Conservation (phyloP, 345 rosid species). For the Ricinus communis region DNA sequence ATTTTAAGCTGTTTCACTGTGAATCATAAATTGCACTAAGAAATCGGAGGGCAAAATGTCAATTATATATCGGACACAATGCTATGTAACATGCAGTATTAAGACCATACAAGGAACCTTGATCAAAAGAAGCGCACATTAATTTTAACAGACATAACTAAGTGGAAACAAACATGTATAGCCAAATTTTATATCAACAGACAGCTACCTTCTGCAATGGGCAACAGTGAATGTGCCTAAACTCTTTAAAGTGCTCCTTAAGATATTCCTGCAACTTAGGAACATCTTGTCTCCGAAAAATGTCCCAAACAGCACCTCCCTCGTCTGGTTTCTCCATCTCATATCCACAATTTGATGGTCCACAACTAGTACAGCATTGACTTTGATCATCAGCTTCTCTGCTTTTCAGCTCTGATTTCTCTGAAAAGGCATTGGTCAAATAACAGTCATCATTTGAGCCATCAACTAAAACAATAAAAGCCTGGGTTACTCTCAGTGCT, state of each 20-base stretch:
- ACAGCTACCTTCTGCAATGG: slow-evolving; percentile 52
- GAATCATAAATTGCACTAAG: no score
- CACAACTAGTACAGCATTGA: slow-evolving; percentile 9
- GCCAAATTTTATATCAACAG: not conserved
- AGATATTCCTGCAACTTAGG: slow-evolving; percentile 64
- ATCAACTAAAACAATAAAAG: not conserved
- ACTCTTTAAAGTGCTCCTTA: slow-evolving; percentile 61
- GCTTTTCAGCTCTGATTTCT: not conserved
- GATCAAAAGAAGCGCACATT: not conserved
- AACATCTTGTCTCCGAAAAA: slow-evolving; percentile 71
- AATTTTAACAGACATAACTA: not conserved
- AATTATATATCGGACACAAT: no score
- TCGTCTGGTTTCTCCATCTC: slow-evolving; percentile 25
- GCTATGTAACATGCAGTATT: no score
- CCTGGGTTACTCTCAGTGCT: not conserved
- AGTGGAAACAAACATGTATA: not conserved
- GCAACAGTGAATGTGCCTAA: slow-evolving; percentile 59
- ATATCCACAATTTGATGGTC: slow-evolving; percentile 3
- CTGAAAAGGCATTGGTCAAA: not conserved
- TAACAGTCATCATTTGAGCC: not conserved
- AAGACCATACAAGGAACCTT: not conserved
- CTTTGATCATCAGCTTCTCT: slow-evolving; percentile 14
- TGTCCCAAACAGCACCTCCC: slow-evolving; percentile 76
- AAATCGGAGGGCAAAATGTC: no score
- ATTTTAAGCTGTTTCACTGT: no score